Evolutionary conservation across 805 yeast species (phyloP).

Genomic region (Komagataella ulmi): DNA sequence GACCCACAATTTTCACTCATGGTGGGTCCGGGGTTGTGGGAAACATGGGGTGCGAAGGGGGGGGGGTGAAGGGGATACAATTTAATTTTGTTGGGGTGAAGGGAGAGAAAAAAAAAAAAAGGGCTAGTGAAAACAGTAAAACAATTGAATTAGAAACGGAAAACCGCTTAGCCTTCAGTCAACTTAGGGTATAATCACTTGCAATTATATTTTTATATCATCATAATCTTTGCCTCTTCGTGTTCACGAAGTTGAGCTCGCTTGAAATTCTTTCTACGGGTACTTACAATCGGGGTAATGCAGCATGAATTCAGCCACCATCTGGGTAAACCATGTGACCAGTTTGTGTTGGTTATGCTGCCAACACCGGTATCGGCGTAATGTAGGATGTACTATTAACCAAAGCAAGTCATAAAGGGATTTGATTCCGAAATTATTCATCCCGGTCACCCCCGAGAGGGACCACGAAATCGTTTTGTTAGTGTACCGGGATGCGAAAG

Average conservation of each 20-base stretch:
- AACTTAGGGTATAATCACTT: too few relatives aligned
- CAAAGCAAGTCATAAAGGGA: background rate
- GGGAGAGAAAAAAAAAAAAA: background rate
- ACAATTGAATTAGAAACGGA: background rate
- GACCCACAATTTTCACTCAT: too few relatives aligned
- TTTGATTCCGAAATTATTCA: background rate
- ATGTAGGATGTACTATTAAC: background rate
- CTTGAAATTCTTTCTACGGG: background rate
- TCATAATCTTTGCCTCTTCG: background rate
- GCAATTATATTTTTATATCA: background rate
- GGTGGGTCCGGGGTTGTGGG: background rate
- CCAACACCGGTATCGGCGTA: background rate
- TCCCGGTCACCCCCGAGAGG: background rate
- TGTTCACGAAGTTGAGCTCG: background rate
- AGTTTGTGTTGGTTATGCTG: background rate
- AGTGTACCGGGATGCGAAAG: background rate
- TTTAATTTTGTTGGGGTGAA: background rate
- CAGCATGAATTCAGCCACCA: background rate
- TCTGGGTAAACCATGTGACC: background rate
- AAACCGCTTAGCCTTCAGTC: background rate
- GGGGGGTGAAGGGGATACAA: background rate
- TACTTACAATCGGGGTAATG: background rate
- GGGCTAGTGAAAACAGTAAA: background rate
- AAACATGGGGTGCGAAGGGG: background rate
- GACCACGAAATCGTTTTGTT: background rate